Evolutionary conservation across 2,329 filamentous ascomycete species (phyloP).

Genomic region (Ploettnerulaceae sp.): DNA sequence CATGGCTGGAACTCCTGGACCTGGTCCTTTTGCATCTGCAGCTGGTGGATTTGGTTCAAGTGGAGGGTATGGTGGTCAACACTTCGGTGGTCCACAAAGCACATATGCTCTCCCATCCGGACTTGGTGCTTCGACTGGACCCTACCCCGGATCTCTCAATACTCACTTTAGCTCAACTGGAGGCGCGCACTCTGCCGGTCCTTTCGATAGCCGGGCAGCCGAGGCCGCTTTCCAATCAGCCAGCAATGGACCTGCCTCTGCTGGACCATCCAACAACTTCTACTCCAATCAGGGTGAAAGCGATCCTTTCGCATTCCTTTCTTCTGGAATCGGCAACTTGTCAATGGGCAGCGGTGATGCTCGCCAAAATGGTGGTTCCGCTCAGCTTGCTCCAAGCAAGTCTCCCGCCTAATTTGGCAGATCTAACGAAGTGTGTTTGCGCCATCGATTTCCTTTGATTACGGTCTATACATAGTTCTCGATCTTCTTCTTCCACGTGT

Average conservation of each 20-base stretch:
- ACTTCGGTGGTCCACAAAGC: constrained; percentile 82
- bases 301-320: constrained; percentile 78
- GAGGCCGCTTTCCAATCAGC: constrained; percentile 93
- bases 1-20: constrained; percentile 79
- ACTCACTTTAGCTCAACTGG: constrained; percentile 72
- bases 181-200: constrained; percentile 74
- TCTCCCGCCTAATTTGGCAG: constrained; percentile 31
- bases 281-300: constrained; percentile 57
- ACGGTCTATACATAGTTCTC: constrained; percentile 30
- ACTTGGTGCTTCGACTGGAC: constrained; percentile 70
- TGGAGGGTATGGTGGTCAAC: constrained; percentile 63
- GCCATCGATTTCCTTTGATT: constrained; percentile 27
- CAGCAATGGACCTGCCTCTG: constrained; percentile 73
- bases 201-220: constrained; percentile 88
- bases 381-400: constrained; percentile 34
- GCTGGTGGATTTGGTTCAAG: constrained; percentile 62
- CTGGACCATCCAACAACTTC: constrained; percentile 68
- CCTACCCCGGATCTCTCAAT: constrained; percentile 72
- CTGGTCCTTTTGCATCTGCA: constrained; percentile 68
- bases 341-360: constrained; percentile 63
- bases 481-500: constrained; percentile 24
- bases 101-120: constrained; percentile 87
- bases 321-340: constrained; percentile 65
- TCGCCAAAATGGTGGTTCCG: constrained; percentile 54
- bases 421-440: constrained; percentile 19